Conservation (phyloP, 352 stramenopile genomes). For the Ophiocytium majus region DNA sequence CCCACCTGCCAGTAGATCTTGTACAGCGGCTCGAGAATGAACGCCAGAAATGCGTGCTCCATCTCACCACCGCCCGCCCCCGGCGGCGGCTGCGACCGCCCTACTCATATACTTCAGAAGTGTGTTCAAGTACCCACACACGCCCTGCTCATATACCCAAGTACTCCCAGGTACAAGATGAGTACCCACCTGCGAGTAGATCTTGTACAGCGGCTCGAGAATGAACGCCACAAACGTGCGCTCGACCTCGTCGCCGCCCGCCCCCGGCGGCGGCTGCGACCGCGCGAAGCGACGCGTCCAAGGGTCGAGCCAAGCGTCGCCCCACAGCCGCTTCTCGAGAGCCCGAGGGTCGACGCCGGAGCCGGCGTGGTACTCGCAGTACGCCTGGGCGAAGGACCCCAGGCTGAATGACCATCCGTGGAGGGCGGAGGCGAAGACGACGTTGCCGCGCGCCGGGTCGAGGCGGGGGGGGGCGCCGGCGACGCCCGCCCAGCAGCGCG, state of each 20-base stretch:
- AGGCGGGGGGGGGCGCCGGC: conserved; percentile 59
- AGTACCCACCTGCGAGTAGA: conserved; percentile 92
- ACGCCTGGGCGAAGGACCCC: conserved; percentile 77
- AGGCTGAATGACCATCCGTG: conserved; percentile 97
- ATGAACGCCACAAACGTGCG: conserved; percentile 97
- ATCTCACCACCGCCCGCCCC: neutral
- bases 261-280: conserved; percentile 60
- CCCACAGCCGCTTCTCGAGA: conserved; percentile 90
- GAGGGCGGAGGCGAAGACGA: conserved; percentile 90
- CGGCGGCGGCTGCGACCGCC: conserved; percentile 67
- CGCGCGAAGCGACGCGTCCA: conserved; percentile 84
- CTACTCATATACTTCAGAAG: too few species aligned
- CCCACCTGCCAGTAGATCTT: conserved; percentile 93
- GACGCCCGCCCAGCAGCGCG: conserved; percentile 34
- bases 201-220: conserved; percentile 98
- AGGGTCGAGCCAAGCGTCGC: conserved; percentile 93
- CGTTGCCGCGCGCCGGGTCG: conserved; percentile 88
- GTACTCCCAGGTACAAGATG: too few species aligned
- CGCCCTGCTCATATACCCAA: too few species aligned
- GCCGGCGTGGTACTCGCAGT: conserved; percentile 42
- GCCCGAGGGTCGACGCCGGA: conserved; percentile 70
- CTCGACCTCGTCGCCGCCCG: conserved; percentile 52
- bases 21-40: conserved; percentile 96
- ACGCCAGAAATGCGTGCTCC: conserved; percentile 93
- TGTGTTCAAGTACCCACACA: too few species aligned